Evolutionary conservation across 495 filamentous ascomycete genomes (phyloP).

Genomic region (Polyplosphaeria fusca): DNA sequence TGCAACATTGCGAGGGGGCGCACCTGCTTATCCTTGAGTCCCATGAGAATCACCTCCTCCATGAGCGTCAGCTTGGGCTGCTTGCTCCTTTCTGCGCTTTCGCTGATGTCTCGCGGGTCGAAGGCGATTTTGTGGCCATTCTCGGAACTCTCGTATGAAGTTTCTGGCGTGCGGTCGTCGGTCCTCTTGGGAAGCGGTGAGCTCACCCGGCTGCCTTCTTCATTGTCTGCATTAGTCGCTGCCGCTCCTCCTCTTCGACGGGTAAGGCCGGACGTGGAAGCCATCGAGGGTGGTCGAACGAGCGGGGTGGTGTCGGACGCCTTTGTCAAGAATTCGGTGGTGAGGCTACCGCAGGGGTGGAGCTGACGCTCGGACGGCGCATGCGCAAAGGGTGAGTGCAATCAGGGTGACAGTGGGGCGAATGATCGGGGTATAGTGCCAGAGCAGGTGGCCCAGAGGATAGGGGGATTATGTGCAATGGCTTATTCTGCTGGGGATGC

Average conservation of each 20-base stretch:
- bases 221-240: constrained; percentile 55
- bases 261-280: constrained; percentile 58
- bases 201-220: constrained; percentile 60
- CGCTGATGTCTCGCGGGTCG: constrained; percentile 94
- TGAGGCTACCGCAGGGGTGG: constrained; percentile 27
- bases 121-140: constrained; percentile 99
- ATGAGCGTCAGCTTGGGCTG: constrained; percentile 97
- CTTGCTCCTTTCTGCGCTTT: constrained; percentile 93
- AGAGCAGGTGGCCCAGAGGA: neutral
- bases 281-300: constrained; percentile 24
- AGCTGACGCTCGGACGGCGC: constrained; percentile 10
- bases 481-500: neutral
- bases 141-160: constrained; percentile 85
- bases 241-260: constrained; percentile 69
- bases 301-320: constrained; percentile 16
- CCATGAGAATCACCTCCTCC: constrained; percentile 94
- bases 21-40: constrained; percentile 98
- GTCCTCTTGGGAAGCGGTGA: constrained; percentile 62
- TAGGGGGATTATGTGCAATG: constrained; percentile 5
- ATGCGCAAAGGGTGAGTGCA: constrained; percentile 12
- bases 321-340: constrained; percentile 20
- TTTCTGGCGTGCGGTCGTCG: constrained; percentile 72
- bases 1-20: neutral
- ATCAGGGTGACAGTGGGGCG: neutral
- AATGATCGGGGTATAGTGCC: neutral